These are phyloP conservation scores for Cinchona pubescens DNA, from an alignment of 257 asterid genomes.

Conservation along the genomic window DNA sequence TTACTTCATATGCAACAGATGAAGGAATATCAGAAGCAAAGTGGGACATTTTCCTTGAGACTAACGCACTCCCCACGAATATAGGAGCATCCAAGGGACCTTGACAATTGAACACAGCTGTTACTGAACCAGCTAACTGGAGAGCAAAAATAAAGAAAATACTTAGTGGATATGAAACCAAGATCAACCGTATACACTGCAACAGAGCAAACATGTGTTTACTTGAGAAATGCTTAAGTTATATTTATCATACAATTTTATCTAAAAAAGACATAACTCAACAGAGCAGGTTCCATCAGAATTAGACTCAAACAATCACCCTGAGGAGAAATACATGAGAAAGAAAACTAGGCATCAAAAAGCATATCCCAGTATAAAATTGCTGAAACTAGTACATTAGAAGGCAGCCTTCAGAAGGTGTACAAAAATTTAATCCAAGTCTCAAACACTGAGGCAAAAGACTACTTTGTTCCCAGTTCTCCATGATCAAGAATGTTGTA, in stretches of 20 bases:
- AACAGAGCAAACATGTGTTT: neutral
- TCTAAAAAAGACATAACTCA: neutral
- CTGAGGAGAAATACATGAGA: neutral
- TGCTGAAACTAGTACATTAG: neutral
- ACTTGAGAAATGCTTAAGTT: neutral
- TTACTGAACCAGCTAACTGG: slow-evolving; percentile 97
- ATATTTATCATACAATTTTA: neutral
- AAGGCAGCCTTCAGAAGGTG: neutral
- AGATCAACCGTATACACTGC: slow-evolving; percentile 14
- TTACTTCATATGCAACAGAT: slow-evolving; percentile 84
- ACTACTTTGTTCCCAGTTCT: neutral
- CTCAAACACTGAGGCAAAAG: neutral
- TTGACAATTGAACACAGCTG: slow-evolving; percentile 97
- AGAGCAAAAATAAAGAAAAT: slow-evolving; percentile 27
- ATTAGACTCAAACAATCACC: neutral
- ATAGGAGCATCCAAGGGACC: slow-evolving; percentile 97
- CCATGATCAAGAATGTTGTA: neutral
- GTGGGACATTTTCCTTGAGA: slow-evolving; percentile 77
- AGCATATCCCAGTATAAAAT: neutral
- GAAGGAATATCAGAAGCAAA: slow-evolving; percentile 59
- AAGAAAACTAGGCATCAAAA: neutral
- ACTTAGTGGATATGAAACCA: slow-evolving; percentile 11
- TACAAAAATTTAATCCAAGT: neutral
- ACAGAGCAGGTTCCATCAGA: neutral
- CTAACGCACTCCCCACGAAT: slow-evolving; percentile 95